phyloP scores from a whole-genome alignment of 352 stramenopile genomes.

The Phytophthora hybrid region DNA sequence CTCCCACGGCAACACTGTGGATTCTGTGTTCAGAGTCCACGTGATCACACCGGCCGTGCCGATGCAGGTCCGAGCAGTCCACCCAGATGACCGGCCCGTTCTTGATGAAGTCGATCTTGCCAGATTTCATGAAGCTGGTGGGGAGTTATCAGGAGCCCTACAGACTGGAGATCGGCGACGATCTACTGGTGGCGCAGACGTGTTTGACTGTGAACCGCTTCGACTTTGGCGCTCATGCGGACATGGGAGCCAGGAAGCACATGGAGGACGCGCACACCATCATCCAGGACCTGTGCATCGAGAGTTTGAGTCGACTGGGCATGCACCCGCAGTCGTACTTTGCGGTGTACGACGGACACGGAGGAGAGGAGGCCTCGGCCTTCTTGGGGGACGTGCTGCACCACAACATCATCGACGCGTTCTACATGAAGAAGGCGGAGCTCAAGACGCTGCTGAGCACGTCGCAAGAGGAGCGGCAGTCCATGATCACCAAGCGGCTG shows the following conservation, averaged over 20 bases:
- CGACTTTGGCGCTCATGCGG: constrained; percentile 95
- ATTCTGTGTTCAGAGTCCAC: constrained; percentile 92
- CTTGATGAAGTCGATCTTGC: constrained; percentile 93
- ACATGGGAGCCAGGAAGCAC: constrained; percentile 93
- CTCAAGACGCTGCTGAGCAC: constrained; percentile 39
- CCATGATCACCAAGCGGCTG: constrained; percentile 62
- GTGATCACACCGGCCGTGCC: constrained; percentile 87
- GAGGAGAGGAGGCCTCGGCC: constrained; percentile 92
- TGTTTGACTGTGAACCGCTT: constrained; percentile 97
- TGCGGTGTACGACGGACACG: constrained; percentile 97
- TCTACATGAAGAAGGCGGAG: constrained; percentile 64
- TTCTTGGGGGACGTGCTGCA: constrained; percentile 88
- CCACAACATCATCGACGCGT: constrained; percentile 68
- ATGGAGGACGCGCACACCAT: constrained; percentile 98
- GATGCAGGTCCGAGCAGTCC: constrained; percentile 91
- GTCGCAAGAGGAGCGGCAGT: constrained; percentile 54
- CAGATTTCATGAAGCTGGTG: constrained; percentile 90
- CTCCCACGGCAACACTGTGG: too few species aligned
- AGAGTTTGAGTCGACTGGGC: constrained; percentile 55
- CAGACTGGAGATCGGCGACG: constrained; percentile 93
- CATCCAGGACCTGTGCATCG: constrained; percentile 91
- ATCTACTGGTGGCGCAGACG: constrained; percentile 96
- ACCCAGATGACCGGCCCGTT: constrained; percentile 93
- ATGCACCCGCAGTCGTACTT: constrained; percentile 94
- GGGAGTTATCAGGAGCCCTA: constrained; percentile 95